Percentiles rank a stretch among this genome's conserved stretches.
Conservation (phyloP, 2,329 filamentous ascomycete genomes). For the Coniochaeta sp. region DNA sequence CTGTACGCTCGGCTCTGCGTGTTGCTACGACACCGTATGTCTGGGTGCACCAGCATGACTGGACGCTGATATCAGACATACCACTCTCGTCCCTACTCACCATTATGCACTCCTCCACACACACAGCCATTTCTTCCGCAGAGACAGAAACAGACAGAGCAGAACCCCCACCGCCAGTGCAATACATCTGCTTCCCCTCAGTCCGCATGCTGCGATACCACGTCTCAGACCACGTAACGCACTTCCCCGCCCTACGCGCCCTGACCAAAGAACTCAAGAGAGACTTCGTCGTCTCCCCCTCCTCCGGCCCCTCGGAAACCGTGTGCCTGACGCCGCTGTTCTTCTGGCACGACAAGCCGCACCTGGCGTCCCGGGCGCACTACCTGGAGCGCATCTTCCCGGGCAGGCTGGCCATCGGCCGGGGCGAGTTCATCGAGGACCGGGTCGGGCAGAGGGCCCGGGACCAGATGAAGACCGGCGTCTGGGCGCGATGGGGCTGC, state of each 20-base stretch:
- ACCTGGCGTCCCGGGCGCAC: slow-evolving; percentile 39
- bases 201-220: slow-evolving; percentile 44
- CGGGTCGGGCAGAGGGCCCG: slow-evolving; percentile 45
- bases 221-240: slow-evolving; percentile 33
- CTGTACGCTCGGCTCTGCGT: slow-evolving; percentile 43
- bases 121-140: neutral
- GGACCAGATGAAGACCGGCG: slow-evolving; percentile 47
- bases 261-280: slow-evolving; percentile 33
- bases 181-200: slow-evolving; percentile 46
- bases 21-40: slow-evolving; percentile 40
- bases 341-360: slow-evolving; percentile 53
- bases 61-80: slow-evolving; percentile 37
- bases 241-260: slow-evolving; percentile 30
- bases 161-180: slow-evolving; percentile 28
- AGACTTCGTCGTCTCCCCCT: slow-evolving; percentile 21
- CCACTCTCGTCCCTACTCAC: slow-evolving; percentile 34
- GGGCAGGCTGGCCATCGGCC: slow-evolving; percentile 36
- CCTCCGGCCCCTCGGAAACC: slow-evolving; percentile 7
- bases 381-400: slow-evolving; percentile 44
- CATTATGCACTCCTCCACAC: slow-evolving; percentile 27
- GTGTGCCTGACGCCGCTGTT: slow-evolving; percentile 47
- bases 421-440: slow-evolving; percentile 50
- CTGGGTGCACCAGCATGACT: slow-evolving; percentile 53
- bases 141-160: neutral
- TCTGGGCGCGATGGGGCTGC: slow-evolving; percentile 44